These are phyloP conservation scores for Filobasidium floriforme DNA, from an alignment of 768 basidiomycete genomes.

Conservation along the genomic window DNA sequence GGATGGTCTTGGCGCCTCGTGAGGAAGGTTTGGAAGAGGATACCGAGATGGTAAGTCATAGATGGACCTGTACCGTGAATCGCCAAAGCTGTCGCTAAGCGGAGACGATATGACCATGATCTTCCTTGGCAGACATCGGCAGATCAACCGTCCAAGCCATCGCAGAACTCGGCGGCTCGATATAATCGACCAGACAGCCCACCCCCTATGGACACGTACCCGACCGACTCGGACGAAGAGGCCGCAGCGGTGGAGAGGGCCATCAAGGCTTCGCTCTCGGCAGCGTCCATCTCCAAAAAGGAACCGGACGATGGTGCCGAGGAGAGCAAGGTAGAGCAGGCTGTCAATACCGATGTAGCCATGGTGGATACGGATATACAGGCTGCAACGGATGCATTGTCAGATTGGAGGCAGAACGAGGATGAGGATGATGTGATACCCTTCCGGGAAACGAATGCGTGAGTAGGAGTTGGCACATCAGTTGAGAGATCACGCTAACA, in stretches of 20 bases:
- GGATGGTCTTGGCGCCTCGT: slow-evolving; percentile 3
- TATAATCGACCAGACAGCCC: background rate
- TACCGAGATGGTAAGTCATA: too few species aligned
- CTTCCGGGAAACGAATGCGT: background rate
- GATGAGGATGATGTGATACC: background rate
- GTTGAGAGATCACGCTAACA: too few species aligned
- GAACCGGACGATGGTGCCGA: background rate
- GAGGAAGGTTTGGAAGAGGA: too few species aligned
- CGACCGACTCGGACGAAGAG: slow-evolving; percentile 5
- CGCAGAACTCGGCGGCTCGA: background rate
- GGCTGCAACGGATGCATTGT: background rate
- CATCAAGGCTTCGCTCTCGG: background rate
- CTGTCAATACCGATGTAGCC: background rate
- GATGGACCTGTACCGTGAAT: too few species aligned
- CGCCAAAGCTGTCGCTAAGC: too few species aligned
- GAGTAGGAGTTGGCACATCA: background rate
- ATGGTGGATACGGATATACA: slow-evolving; percentile 2
- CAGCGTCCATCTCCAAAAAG: background rate
- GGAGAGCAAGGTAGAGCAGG: background rate
- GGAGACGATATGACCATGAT: too few species aligned
- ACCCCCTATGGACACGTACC: slow-evolving; percentile 1
- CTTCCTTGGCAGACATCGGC: too few species aligned
- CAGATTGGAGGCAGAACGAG: background rate
- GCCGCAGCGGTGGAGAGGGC: background rate
- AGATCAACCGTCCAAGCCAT: background rate